Base-by-base conservation (phyloP, 306 rosid species). In the Cicer judaicum region DNA sequence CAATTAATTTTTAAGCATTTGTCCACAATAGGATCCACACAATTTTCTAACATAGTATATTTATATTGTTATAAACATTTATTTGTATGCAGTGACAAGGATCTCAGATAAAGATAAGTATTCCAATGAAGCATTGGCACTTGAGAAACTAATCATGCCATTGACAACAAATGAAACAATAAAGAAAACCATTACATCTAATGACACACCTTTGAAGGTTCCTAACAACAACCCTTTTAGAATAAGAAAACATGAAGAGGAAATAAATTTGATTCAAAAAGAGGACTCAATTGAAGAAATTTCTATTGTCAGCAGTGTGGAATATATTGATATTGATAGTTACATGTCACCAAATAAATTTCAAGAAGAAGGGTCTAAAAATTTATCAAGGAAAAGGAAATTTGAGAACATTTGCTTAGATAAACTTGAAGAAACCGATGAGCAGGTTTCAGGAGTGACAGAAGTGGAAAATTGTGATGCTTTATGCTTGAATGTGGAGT, bases 151-250 rank as follows among this genome's bases (percentile, higher is more conserved):
- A 60, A 69, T 86, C 62, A 72, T 44, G 78, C 90, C 96, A 53
- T 71, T 78, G 41, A 72, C 41, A 64, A 78, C 66, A 49, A 75
- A 55, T 48, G 83, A 18, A 81, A 72, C 66, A 8, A 36, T 40
- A 8, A 87, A 71, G 68, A 71, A 56, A 13, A 63, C 75, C 16
- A 6, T 19, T 21, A 46, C n/a, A 56, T 41, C 67, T 15, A 67
- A 60, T 39, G 42, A 60, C 71, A 50, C 70, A 60, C 74, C 76
- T 9, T 61, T 84, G 41, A 88, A 79, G 90, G 82, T 83, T 84
- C 92, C 91, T 12, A 77, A 78, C 79, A 89, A 89, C 89, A 94
- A 94, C 43, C 98, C 98, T 53, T 94, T 94, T 81, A 88, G 72
- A 89, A 86, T 85, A 74, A 85, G 63, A 73, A 81, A 78, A 79